Evolutionary conservation across 2,329 filamentous ascomycete genomes (phyloP).

Genomic region (Colletotrichum sansevieriae): DNA sequence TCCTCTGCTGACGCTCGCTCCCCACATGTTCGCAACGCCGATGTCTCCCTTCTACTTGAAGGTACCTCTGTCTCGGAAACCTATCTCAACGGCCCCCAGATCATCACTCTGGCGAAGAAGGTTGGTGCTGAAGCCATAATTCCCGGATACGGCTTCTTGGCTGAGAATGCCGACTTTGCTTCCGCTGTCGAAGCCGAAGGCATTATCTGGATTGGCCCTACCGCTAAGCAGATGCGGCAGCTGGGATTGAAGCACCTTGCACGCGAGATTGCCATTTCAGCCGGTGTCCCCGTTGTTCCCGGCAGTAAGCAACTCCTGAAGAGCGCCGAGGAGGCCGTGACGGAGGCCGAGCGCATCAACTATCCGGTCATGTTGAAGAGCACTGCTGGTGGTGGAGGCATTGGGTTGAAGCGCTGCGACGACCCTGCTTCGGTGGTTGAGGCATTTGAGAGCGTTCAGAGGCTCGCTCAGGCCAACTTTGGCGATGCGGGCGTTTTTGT

Average conservation of each 20-base stretch:
- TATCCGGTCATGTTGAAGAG: slow-evolving; percentile 62
- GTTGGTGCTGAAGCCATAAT: slow-evolving; percentile 69
- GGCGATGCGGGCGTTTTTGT: slow-evolving; percentile 56
- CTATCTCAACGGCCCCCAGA: slow-evolving; percentile 75
- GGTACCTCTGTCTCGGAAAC: slow-evolving; percentile 59
- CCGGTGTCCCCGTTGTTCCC: slow-evolving; percentile 52
- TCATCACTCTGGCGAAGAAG: slow-evolving; percentile 65
- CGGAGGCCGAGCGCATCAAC: slow-evolving; percentile 47
- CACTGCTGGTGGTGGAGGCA: slow-evolving; percentile 62
- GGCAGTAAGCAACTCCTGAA: slow-evolving; percentile 49
- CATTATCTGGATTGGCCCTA: slow-evolving; percentile 71
- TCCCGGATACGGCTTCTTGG: slow-evolving; percentile 76
- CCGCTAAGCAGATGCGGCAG: slow-evolving; percentile 56
- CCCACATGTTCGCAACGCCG: slow-evolving; percentile 78
- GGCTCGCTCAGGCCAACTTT: slow-evolving; percentile 57
- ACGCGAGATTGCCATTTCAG: slow-evolving; percentile 49
- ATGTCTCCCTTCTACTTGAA: slow-evolving; percentile 74
- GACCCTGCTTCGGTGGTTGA: slow-evolving; percentile 48
- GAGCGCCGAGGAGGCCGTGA: slow-evolving; percentile 47
- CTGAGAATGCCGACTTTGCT: slow-evolving; percentile 74
- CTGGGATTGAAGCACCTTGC: slow-evolving; percentile 56
- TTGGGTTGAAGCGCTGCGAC: slow-evolving; percentile 55
- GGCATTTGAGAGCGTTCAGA: slow-evolving; percentile 53
- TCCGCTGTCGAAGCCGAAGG: slow-evolving; percentile 64
- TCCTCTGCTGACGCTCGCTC: slow-evolving; percentile 71